Conservation (phyloP, 2,329 filamentous ascomycete species). For the Aspergillus aculeatus region DNA sequence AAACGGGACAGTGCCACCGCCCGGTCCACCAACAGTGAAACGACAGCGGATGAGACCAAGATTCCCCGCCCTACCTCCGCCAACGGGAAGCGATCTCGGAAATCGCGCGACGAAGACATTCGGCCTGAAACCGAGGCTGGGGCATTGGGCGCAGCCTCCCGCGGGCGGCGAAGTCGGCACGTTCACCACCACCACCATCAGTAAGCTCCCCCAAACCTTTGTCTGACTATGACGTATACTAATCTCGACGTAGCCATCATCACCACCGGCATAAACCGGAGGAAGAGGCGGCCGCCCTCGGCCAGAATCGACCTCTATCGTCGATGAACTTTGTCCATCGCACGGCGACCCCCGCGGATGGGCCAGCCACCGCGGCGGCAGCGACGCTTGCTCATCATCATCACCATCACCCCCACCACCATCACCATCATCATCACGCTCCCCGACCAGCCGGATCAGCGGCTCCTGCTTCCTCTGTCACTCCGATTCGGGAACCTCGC, state of each 20-base stretch:
- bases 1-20: conserved; percentile 49
- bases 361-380: conserved; percentile 11
- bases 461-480: conserved; percentile 23
- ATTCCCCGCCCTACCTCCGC: conserved; percentile 45
- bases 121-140: conserved; percentile 65
- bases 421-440: conserved; percentile 30
- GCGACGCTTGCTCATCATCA: conserved; percentile 34
- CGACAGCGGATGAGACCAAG: conserved; percentile 39
- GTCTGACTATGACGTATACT: conserved; percentile 14
- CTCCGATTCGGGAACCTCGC: conserved; percentile 57
- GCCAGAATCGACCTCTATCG: conserved; percentile 26
- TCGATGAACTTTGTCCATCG: conserved; percentile 30
- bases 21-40: conserved; percentile 43
- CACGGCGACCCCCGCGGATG: conserved; percentile 31
- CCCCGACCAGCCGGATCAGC: conserved; percentile 26
- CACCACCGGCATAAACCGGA: conserved; percentile 57
- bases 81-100: conserved; percentile 61
- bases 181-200: conserved; percentile 61
- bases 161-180: conserved; percentile 58
- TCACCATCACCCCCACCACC: conserved; percentile 45
- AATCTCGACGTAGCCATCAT: conserved; percentile 41
- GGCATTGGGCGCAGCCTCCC: conserved; percentile 60
- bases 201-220: conserved; percentile 39
- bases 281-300: conserved; percentile 40
- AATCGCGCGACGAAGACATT: conserved; percentile 72